These are phyloP conservation scores for Yamadazyma paraphyllophila DNA, from an alignment of 805 yeast genomes.

Conservation along the genomic window DNA sequence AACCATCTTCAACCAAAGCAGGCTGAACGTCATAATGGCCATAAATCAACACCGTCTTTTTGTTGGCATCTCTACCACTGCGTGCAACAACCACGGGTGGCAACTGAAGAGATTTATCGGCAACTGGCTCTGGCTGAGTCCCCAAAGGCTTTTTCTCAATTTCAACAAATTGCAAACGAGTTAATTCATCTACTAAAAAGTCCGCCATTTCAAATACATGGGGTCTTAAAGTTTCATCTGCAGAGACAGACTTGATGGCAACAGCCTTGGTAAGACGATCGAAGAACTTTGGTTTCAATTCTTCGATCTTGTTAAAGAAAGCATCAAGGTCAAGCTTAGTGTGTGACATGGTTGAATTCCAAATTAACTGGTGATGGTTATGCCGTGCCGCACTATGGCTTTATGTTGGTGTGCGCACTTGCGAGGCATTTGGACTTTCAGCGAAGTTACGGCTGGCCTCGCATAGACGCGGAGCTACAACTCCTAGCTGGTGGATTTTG, in stretches of 20 bases:
- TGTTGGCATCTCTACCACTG: constrained; percentile 74
- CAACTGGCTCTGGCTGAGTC: constrained; percentile 87
- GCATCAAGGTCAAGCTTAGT: constrained; percentile 42
- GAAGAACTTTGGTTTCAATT: constrained; percentile 71
- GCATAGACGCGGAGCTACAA: too few species aligned
- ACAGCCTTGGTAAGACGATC: constrained; percentile 78
- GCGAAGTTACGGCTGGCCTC: neutral
- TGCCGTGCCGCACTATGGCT: neutral
- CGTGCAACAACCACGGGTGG: constrained; percentile 96
- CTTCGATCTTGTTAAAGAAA: constrained; percentile 64
- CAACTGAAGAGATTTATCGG: constrained; percentile 59
- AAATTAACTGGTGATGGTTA: neutral
- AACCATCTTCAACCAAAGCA: constrained; percentile 87
- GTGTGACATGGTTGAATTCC: constrained; percentile 28
- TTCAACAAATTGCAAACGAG: constrained; percentile 73
- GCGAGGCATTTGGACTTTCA: neutral
- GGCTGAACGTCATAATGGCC: constrained; percentile 99
- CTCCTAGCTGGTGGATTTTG: too few species aligned
- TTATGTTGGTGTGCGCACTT: neutral
- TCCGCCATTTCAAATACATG: constrained; percentile 87
- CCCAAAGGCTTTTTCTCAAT: constrained; percentile 83
- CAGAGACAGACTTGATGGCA: constrained; percentile 91
- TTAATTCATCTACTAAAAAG: constrained; percentile 70
- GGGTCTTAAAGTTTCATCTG: constrained; percentile 86
- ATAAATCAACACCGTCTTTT: constrained; percentile 87